These are phyloP conservation scores for Jamesozyma spencerorum DNA, from an alignment of 805 yeast species.

Conservation along the genomic window DNA sequence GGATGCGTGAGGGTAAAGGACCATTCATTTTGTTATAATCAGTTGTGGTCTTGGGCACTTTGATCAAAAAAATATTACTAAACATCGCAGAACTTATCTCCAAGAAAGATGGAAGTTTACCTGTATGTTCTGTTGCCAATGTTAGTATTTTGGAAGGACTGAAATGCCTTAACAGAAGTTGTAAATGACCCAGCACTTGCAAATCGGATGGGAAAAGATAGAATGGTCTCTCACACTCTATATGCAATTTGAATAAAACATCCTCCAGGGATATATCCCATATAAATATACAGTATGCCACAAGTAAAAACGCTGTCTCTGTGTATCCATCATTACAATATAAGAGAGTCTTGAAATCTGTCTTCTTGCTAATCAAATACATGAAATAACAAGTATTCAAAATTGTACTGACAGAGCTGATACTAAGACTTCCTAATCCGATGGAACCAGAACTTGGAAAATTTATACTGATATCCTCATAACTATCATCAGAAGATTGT, in stretches of 20 bases:
- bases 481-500: background rate
- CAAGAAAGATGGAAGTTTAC: conserved; percentile 8
- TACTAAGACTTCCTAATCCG: conserved; percentile 63
- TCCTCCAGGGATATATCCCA: conserved; percentile 52
- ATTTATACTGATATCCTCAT: conserved; percentile 30
- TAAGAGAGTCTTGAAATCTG: conserved; percentile 41
- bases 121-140: background rate
- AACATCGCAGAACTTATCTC: conserved; percentile 26
- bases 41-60: conserved; percentile 17
- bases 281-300: conserved; percentile 64
- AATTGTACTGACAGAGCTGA: conserved; percentile 55
- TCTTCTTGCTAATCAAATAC: conserved; percentile 20
- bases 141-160: too few relatives aligned
- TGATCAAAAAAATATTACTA: conserved; percentile 28
- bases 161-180: conserved; percentile 46
- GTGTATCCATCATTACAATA: conserved; percentile 90
- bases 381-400: conserved; percentile 55
- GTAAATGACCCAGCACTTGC: conserved; percentile 52
- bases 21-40: conserved; percentile 38
- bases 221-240: conserved; percentile 62
- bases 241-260: conserved; percentile 58
- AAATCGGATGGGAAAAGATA: conserved; percentile 76
- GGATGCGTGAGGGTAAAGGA: conserved; percentile 72
- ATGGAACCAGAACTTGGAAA: conserved; percentile 84
- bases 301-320: conserved; percentile 68